These are phyloP conservation scores for Kandelia obovata DNA, from an alignment of 345 rosid species.

Conservation along the genomic window DNA sequence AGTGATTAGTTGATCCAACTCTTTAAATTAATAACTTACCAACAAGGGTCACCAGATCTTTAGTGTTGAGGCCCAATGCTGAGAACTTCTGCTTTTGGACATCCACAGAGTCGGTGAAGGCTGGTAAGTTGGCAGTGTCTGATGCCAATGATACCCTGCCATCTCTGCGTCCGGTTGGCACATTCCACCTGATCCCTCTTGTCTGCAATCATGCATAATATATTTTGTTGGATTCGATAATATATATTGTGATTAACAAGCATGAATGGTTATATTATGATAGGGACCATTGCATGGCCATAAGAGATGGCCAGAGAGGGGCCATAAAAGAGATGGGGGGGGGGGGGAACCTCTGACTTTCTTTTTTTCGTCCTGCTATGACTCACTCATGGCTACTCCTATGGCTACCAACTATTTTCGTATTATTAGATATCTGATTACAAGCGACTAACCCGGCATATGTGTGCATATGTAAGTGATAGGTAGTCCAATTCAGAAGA, in stretches of 20 bases:
- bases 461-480: too few species aligned
- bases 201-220: background rate
- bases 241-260: too few species aligned
- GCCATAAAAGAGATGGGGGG: too few species aligned
- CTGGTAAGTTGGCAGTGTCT: conserved; percentile 39
- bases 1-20: background rate
- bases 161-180: conserved; percentile 55
- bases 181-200: background rate
- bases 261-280: too few species aligned
- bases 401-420: too few species aligned
- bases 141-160: conserved; percentile 43
- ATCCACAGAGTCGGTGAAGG: conserved; percentile 49
- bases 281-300: too few species aligned
- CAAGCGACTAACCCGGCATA: too few species aligned
- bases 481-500: background rate
- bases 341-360: too few species aligned
- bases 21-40: conserved; percentile 27
- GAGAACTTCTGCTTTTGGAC: conserved; percentile 42
- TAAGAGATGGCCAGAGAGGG: too few species aligned
- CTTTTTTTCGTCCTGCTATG: too few species aligned
- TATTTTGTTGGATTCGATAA: background rate
- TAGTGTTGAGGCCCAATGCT: conserved; percentile 43
- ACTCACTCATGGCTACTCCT: too few species aligned
- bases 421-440: background rate
- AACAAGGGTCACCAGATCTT: conserved; percentile 62